Evolutionary conservation across 2,329 filamentous ascomycete genomes (phyloP).

Genomic region (Aotearoamyces nothofagi): DNA sequence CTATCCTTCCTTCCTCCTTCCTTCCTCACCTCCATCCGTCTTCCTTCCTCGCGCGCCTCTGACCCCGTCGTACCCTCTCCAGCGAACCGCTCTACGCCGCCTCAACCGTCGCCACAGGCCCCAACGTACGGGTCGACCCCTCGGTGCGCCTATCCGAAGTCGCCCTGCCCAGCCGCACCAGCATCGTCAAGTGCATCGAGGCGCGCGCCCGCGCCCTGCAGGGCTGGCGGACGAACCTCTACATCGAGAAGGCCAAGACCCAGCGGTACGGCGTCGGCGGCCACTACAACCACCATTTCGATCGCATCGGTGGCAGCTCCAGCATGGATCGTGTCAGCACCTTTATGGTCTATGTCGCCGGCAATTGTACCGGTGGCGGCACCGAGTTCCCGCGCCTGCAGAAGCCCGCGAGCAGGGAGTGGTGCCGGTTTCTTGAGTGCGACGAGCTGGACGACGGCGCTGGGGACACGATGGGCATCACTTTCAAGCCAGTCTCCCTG

Average conservation of each 20-base stretch:
- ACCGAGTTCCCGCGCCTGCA: slow-evolving; percentile 39
- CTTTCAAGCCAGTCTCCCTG: slow-evolving; percentile 39
- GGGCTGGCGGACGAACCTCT: slow-evolving; percentile 40
- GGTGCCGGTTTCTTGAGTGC: slow-evolving; percentile 44
- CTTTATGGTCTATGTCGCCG: slow-evolving; percentile 46
- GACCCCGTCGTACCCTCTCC: too few relatives aligned
- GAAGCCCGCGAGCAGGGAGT: slow-evolving; percentile 25
- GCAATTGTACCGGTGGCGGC: slow-evolving; percentile 37
- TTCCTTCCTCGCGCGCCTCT: neutral
- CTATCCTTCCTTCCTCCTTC: neutral
- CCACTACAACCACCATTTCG: slow-evolving; percentile 43
- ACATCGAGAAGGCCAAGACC: slow-evolving; percentile 44
- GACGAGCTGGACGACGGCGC: slow-evolving; percentile 11
- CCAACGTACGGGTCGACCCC: slow-evolving; percentile 29
- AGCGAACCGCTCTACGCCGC: too few relatives aligned
- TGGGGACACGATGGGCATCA: slow-evolving; percentile 26
- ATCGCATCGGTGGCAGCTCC: slow-evolving; percentile 31
- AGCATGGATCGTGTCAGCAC: slow-evolving; percentile 31
- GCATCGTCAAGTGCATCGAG: slow-evolving; percentile 40
- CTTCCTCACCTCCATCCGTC: neutral
- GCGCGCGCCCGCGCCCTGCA: slow-evolving; percentile 40
- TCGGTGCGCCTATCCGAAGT: slow-evolving; percentile 35
- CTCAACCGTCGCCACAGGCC: slow-evolving; percentile 36
- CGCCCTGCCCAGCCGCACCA: slow-evolving; percentile 26
- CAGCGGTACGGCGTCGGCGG: slow-evolving; percentile 45